phyloP scores from a whole-genome alignment of 352 stramenopile genomes.

The Phytophthora hybrid region DNA sequence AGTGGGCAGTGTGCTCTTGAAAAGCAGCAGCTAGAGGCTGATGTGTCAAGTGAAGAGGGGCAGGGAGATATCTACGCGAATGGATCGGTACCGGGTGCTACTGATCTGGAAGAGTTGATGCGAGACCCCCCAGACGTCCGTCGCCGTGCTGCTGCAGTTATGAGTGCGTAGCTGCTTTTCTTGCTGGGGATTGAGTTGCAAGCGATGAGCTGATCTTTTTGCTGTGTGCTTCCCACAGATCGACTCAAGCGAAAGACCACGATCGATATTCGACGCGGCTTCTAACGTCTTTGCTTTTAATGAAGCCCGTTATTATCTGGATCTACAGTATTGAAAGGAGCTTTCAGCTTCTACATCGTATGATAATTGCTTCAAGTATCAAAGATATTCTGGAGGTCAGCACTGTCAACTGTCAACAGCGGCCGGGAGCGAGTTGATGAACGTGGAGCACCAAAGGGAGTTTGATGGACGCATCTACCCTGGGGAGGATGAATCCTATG shows the following conservation, averaged over 20 bases:
- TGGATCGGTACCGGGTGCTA: constrained; percentile 1
- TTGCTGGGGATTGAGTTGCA: not conserved
- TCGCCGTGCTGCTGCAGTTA: constrained; percentile 33
- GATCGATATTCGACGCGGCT: constrained; percentile 51
- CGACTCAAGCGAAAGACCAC: constrained; percentile 53
- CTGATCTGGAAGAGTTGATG: constrained; percentile 31
- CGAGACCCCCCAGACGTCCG: constrained; percentile 42
- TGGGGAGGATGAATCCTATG: no score
- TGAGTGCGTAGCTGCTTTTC: constrained; percentile 30
- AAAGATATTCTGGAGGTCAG: no score
- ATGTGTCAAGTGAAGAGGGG: constrained; percentile 8
- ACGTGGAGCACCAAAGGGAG: no score
- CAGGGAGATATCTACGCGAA: not conserved
- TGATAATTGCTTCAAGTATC: no score
- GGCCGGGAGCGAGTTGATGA: no score
- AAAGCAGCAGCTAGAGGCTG: constrained; percentile 38
- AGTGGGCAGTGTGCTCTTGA: constrained; percentile 52
- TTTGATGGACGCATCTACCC: no score
- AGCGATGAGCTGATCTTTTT: not conserved
- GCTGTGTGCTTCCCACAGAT: constrained; percentile 19
- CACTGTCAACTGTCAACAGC: no score
- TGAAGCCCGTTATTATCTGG: no score
- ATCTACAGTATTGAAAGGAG: no score
- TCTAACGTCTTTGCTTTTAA: constrained; percentile 31
- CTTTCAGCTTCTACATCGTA: no score